Base-by-base conservation (phyloP, 805 yeast species). In the Yarrowia divulgata region DNA sequence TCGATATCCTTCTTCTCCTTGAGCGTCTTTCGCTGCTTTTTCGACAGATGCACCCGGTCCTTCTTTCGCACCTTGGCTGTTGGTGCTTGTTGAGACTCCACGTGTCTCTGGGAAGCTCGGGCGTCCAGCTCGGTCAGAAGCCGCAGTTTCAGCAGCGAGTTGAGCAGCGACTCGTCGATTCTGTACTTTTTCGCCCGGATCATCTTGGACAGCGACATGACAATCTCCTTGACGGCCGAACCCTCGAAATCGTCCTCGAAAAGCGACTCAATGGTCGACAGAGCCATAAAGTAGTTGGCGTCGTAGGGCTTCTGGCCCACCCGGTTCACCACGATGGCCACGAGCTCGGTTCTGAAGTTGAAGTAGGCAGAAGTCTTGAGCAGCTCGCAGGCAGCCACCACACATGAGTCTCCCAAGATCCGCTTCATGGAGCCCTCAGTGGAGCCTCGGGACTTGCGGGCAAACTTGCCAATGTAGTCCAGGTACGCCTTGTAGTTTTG, bases 1-100 rank as follows among this genome's bases (percentile, higher is more conserved):
- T 94, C 98, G 70, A 95, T 94, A 73, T 84, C 87, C 74, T 90
- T 90, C 74, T 89, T 83, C 76, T 94, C 98, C 77, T 93, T 93
- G 72, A 97, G 85, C 19, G 87, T 89, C 75, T 95, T 95, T 74
- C 90, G 84, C 79, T 94, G 94, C 78, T 90, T 90, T 77, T 94
- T 94, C n/a, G 97, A 88, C 63, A 94, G 80, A 81, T 93, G 97
- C 3, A 91, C 92, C 73, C 97, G 84, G 77, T 95, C 97, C 77
- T 93, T 91, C 82, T 93, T 94, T 76, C 85, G 87, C 55, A 90
- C 67, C 75, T 89, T 90, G 5, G 80, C 79, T 48, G 79, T 81
- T 10, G 80, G 79, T 18, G 79, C 79, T 34, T 80, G 83, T 57
- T 82, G 83, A 45, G 83, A 85, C 35, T 77, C 83, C 34, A 81